A percentile compares a stretch with the other conserved stretches of the same genome.
Evolutionary conservation across 225 moss, liverwort and hornwort species (phyloP).

Genomic region (Takakia lepidozioides): DNA sequence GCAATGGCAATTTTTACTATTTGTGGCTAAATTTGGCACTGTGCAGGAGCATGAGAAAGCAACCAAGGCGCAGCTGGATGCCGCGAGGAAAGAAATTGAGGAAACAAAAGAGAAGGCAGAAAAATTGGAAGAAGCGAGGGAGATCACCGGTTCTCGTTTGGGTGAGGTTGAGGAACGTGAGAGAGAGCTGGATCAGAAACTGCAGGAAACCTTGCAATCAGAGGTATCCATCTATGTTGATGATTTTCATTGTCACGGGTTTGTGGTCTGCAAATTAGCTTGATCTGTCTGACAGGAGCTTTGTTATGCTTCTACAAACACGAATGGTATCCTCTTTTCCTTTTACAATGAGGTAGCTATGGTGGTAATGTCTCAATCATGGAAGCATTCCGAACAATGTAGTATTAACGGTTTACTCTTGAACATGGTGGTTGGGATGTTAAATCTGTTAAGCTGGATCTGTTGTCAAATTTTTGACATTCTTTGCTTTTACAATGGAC

Average conservation of each 20-base stretch:
- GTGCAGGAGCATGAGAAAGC: slow-evolving; percentile 54
- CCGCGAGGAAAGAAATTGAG: slow-evolving; percentile 51
- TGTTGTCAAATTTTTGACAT: too few species aligned
- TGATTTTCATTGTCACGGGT: neutral
- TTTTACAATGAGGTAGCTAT: too few species aligned
- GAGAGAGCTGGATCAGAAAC: slow-evolving; percentile 56
- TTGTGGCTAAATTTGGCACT: too few species aligned
- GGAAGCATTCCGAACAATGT: too few species aligned
- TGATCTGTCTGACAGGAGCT: too few species aligned
- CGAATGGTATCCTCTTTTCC: too few species aligned
- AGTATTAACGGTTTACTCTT: too few species aligned
- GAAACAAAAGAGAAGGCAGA: slow-evolving; percentile 34
- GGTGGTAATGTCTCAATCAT: too few species aligned
- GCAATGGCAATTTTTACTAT: too few species aligned
- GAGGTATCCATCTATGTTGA: slow-evolving; percentile 32
- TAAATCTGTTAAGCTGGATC: neutral
- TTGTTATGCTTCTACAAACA: too few species aligned
- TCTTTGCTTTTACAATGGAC: too few species aligned
- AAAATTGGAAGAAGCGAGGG: slow-evolving; percentile 51
- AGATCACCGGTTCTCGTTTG: slow-evolving; percentile 18
- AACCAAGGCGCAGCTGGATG: slow-evolving; percentile 33
- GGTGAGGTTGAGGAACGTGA: slow-evolving; percentile 43
- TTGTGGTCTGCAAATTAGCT: neutral
- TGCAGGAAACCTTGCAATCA: slow-evolving; percentile 54
- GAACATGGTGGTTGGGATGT: neutral